Conservation (phyloP, 441 rosid genomes). For the Viola pubescens region DNA sequence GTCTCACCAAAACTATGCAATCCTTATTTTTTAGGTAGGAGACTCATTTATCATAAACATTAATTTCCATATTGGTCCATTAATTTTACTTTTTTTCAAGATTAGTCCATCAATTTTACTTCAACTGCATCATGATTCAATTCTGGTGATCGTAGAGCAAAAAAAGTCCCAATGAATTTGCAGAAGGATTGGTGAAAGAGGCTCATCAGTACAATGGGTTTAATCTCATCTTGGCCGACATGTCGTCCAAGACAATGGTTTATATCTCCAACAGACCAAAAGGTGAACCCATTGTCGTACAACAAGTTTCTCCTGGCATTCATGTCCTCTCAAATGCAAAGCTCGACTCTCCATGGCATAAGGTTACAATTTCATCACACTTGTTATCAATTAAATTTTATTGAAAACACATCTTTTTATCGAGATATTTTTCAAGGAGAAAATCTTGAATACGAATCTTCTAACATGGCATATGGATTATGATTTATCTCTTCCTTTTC, state of each 20-base stretch:
- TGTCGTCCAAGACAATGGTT: slow-evolving; percentile 44
- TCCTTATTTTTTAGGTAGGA: too few relatives aligned
- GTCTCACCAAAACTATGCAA: too few relatives aligned
- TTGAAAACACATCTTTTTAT: background rate
- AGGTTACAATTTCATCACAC: slow-evolving; percentile 26
- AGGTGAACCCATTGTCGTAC: slow-evolving; percentile 40
- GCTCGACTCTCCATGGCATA: slow-evolving; percentile 62
- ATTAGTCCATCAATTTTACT: background rate
- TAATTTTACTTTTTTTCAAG: too few relatives aligned
- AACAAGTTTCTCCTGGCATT: slow-evolving; percentile 54
- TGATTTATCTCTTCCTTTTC: too few relatives aligned
- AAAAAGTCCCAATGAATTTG: slow-evolving; percentile 53
- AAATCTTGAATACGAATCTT: too few relatives aligned
- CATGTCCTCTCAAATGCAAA: slow-evolving; percentile 68
- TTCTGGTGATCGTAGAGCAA: slow-evolving; percentile 28
- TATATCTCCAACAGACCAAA: slow-evolving; percentile 56
- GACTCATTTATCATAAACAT: too few relatives aligned
- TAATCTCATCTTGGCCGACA: slow-evolving; percentile 53
- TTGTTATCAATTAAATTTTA: background rate
- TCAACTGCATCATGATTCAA: too few relatives aligned
- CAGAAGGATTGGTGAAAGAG: slow-evolving; percentile 34
- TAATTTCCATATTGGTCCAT: too few relatives aligned
- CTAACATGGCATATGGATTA: too few relatives aligned
- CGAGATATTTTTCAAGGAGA: too few relatives aligned
- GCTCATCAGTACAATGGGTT: slow-evolving; percentile 60